These are phyloP conservation scores for Schizophyllum amplum DNA, from an alignment of 1,284 basidiomycete species.

Conservation along the genomic window DNA sequence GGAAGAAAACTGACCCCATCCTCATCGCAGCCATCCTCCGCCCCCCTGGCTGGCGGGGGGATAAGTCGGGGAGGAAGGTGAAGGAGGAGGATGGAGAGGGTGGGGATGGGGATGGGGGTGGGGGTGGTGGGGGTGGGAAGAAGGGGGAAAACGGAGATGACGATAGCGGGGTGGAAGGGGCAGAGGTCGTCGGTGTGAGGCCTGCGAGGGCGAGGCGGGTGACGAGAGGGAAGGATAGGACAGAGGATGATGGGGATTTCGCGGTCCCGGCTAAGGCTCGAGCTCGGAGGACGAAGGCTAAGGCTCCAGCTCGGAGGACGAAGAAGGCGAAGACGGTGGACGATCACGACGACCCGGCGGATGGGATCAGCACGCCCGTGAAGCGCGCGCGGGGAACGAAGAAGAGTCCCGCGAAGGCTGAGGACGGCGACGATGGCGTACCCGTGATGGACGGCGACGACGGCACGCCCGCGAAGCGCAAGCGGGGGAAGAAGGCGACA, in stretches of 20 bases:
- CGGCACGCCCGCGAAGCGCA: slow-evolving; percentile 3
- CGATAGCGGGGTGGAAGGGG: neutral
- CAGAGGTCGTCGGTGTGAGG: neutral
- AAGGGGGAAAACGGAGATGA: neutral
- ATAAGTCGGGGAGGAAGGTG: neutral
- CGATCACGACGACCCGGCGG: too few species aligned
- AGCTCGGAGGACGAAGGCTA: too few species aligned
- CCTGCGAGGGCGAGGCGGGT: neutral
- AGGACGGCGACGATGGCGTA: slow-evolving; percentile 1
- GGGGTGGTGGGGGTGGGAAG: too few species aligned
- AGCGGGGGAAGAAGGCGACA: neutral
- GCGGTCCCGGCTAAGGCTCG: too few species aligned
- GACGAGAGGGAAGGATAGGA: too few species aligned
- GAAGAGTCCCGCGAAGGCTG: too few species aligned
- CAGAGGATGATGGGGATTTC: too few species aligned
- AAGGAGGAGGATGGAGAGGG: neutral
- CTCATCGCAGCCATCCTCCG: neutral
- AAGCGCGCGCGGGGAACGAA: too few species aligned
- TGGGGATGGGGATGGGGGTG: neutral
- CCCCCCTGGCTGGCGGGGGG: neutral
- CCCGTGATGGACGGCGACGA: slow-evolving; percentile 7
- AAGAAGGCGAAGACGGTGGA: too few species aligned
- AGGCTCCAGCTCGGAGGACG: too few species aligned
- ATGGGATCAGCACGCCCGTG: too few species aligned
- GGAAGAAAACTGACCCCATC: neutral